phyloP scores from a whole-genome alignment of 106 monocot genomes.

The Narthecium ossifragum region DNA sequence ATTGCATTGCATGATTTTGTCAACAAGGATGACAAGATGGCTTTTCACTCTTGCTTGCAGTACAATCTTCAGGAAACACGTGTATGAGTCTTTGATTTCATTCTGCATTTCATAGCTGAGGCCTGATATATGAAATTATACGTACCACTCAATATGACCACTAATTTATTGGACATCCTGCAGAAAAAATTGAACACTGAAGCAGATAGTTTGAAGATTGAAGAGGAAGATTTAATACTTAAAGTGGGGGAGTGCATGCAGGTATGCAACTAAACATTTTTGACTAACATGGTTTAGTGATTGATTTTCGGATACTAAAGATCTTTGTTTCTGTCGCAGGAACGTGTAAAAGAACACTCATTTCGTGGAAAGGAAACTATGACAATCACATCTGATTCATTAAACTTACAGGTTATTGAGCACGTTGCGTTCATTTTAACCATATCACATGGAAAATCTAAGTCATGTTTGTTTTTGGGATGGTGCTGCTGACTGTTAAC shows the following conservation, averaged over 20 bases:
- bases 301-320: slow-evolving; percentile 2
- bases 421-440: neutral
- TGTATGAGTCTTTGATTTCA: slow-evolving; percentile 38
- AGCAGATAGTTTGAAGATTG: slow-evolving; percentile 55
- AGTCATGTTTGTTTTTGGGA: too few species aligned
- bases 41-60: slow-evolving; percentile 89
- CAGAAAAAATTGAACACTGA: slow-evolving; percentile 84
- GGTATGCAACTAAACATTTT: slow-evolving; percentile 33
- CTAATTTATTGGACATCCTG: slow-evolving; percentile 2
- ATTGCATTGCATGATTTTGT: slow-evolving; percentile 98
- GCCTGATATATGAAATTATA: too few species aligned
- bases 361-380: slow-evolving; percentile 35
- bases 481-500: slow-evolving; percentile 4
- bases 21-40: slow-evolving; percentile 94
- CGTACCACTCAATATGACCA: neutral
- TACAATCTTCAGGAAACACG: slow-evolving; percentile 90
- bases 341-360: slow-evolving; percentile 80
- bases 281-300: neutral
- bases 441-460: slow-evolving; percentile 1
- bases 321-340: slow-evolving; percentile 35
- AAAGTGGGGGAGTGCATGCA: slow-evolving; percentile 91
- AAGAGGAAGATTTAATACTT: slow-evolving; percentile 69
- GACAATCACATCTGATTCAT: slow-evolving; percentile 31
- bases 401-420: slow-evolving; percentile 32
- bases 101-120: too few species aligned